Conservation (phyloP, 1,284 basidiomycete species). For the Cystobasidium pallidum region DNA sequence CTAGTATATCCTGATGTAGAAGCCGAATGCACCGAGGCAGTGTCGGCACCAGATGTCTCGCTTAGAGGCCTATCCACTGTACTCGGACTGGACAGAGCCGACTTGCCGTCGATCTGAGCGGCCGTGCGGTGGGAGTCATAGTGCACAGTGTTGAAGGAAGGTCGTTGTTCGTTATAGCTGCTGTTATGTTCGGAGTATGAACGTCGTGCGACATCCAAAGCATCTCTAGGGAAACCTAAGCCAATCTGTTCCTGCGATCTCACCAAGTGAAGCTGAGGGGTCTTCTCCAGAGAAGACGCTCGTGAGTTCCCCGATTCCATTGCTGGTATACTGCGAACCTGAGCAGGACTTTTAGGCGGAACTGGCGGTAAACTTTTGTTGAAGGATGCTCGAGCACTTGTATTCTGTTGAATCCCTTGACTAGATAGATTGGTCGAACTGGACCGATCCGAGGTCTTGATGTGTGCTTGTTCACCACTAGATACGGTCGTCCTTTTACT, state of each 20-base stretch:
- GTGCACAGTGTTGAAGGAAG: background rate
- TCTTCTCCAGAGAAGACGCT: background rate
- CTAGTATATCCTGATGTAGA: conserved; percentile 6
- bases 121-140: background rate
- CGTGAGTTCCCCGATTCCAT: background rate
- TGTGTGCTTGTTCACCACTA: conserved; percentile 18
- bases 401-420: background rate
- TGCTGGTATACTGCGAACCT: background rate
- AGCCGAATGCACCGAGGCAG: background rate
- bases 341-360: conserved; percentile 7
- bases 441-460: conserved; percentile 11
- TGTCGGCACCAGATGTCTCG: conserved; percentile 11
- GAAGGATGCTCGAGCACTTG: conserved; percentile 22
- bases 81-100: background rate
- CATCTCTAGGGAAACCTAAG: background rate
- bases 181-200: conserved; percentile 16
- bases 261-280: background rate
- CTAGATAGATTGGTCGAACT: background rate
- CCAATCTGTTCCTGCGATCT: background rate
- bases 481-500: conserved; percentile 34
- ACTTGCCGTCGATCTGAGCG: background rate
- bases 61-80: background rate
- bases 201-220: background rate
- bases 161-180: background rate
- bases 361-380: conserved; percentile 42